Conservation (phyloP, 1,139 yeast species). For the Magnusiomyces ingens region DNA sequence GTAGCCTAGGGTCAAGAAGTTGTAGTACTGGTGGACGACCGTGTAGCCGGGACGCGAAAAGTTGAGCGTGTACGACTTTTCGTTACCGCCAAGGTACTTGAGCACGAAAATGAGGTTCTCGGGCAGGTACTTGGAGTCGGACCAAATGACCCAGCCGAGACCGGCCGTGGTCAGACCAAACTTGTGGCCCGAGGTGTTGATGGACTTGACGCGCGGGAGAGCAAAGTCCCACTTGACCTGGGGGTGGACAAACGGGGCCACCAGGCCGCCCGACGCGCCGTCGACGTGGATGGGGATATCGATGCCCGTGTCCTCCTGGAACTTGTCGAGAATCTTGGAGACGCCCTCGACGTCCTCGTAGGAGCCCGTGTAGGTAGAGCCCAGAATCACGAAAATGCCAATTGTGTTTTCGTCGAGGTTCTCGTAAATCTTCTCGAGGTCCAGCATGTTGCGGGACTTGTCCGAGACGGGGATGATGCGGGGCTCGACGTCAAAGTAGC, state of each 20-base stretch:
- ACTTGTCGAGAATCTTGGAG: slow-evolving; percentile 54
- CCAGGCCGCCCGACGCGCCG: slow-evolving; percentile 87
- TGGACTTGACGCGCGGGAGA: slow-evolving; percentile 67
- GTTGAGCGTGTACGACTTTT: slow-evolving; percentile 78
- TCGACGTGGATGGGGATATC: slow-evolving; percentile 83
- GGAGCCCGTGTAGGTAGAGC: slow-evolving; percentile 90
- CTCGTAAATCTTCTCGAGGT: slow-evolving; percentile 10
- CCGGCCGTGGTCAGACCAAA: slow-evolving; percentile 89
- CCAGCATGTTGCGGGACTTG: slow-evolving; percentile 48
- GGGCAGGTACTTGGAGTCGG: slow-evolving; percentile 57
- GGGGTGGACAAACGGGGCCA: slow-evolving; percentile 79
- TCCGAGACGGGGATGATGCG: slow-evolving; percentile 62
- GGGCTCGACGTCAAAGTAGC: slow-evolving; percentile 87
- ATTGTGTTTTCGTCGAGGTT: slow-evolving; percentile 52
- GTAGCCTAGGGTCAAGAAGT: slow-evolving; percentile 61
- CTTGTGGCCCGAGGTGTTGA: slow-evolving; percentile 92
- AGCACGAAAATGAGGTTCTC: slow-evolving; percentile 66
- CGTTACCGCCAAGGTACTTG: slow-evolving; percentile 83
- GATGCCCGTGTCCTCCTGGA: slow-evolving; percentile 60
- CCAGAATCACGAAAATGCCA: slow-evolving; percentile 82
- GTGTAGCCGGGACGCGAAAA: slow-evolving; percentile 93
- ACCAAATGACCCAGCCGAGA: slow-evolving; percentile 89
- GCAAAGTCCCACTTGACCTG: slow-evolving; percentile 77
- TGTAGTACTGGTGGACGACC: slow-evolving; percentile 80
- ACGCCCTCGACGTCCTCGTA: slow-evolving; percentile 71